Evolutionary conservation across 495 filamentous ascomycete genomes (phyloP).

Genomic region (Podospora appendiculata): DNA sequence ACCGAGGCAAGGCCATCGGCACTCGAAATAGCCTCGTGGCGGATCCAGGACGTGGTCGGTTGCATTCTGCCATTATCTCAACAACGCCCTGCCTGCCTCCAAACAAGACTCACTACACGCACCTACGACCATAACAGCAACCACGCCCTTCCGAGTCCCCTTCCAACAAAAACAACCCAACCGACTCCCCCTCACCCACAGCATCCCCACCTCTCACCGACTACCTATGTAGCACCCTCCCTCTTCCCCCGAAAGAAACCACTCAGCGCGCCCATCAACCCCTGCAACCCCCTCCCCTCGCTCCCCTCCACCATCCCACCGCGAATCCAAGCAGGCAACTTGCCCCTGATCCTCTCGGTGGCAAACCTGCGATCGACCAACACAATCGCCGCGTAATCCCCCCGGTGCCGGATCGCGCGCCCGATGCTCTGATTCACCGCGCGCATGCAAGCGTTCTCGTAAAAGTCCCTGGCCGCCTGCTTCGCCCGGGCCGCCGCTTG

Average conservation of each 20-base stretch:
- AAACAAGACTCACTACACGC: no score
- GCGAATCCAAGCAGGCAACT: constrained; percentile 86
- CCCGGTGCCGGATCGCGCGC: constrained; percentile 77
- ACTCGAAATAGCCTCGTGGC: no score
- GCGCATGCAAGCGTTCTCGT: constrained; percentile 93
- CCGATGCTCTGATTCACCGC: constrained; percentile 97
- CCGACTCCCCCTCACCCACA: neutral
- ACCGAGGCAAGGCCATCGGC: no score
- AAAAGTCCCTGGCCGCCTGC: constrained; percentile 70
- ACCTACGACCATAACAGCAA: no score
- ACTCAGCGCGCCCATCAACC: constrained; percentile 47
- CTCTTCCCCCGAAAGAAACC: constrained; percentile 48
- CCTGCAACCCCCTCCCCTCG: constrained; percentile 38
- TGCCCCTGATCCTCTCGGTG: constrained; percentile 57
- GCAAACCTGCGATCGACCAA: constrained; percentile 75
- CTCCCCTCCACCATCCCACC: constrained; percentile 45
- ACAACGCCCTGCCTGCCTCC: no score
- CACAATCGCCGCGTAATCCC: constrained; percentile 85
- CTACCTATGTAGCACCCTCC: neutral
- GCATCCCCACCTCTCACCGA: neutral
- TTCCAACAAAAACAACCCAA: no score
- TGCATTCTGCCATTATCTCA: no score
- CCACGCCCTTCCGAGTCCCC: no score
- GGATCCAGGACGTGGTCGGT: no score
- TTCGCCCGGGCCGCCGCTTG: constrained; percentile 40